Conservation (phyloP, 1,139 yeast genomes). For the Geotrichum carabidarum region DNA sequence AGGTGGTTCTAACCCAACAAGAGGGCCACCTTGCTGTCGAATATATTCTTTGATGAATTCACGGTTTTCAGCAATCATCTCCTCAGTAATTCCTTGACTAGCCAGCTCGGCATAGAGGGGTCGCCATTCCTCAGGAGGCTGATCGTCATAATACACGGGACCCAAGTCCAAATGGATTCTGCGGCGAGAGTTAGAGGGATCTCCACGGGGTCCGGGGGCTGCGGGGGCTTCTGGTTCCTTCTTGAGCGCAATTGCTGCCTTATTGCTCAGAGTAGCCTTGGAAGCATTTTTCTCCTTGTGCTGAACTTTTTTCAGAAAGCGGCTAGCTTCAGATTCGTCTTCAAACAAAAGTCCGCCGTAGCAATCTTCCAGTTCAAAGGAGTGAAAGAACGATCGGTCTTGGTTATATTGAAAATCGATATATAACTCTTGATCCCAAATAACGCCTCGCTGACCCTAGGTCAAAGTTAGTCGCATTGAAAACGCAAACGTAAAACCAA, state of each 20-base stretch:
- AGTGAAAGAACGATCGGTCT: conserved; percentile 89
- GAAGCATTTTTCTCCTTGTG: conserved; percentile 76
- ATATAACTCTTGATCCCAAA: conserved; percentile 96
- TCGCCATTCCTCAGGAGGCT: conserved; percentile 85
- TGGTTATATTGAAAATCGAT: conserved; percentile 84
- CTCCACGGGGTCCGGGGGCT: conserved; percentile 73
- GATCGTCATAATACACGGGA: conserved; percentile 64
- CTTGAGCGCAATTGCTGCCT: conserved; percentile 78
- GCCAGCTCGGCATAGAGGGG: conserved; percentile 69
- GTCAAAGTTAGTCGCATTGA: background rate
- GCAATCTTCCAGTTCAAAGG: conserved; percentile 90
- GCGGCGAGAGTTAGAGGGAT: conserved; percentile 41
- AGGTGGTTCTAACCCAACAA: conserved; percentile 83
- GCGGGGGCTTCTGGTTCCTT: conserved; percentile 37
- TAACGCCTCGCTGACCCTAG: conserved; percentile 73
- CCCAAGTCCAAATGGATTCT: conserved; percentile 53
- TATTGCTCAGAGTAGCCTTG: conserved; percentile 76
- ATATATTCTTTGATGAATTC: conserved; percentile 77
- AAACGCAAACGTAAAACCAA: background rate
- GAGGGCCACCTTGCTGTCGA: conserved; percentile 71
- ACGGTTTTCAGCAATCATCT: conserved; percentile 82
- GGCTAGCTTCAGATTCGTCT: conserved; percentile 82
- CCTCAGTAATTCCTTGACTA: conserved; percentile 76
- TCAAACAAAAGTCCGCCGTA: conserved; percentile 85
- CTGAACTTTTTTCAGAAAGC: conserved; percentile 72